Evolutionary conservation across 495 filamentous ascomycete genomes (phyloP).

Genomic region (Choiromyces venosus): DNA sequence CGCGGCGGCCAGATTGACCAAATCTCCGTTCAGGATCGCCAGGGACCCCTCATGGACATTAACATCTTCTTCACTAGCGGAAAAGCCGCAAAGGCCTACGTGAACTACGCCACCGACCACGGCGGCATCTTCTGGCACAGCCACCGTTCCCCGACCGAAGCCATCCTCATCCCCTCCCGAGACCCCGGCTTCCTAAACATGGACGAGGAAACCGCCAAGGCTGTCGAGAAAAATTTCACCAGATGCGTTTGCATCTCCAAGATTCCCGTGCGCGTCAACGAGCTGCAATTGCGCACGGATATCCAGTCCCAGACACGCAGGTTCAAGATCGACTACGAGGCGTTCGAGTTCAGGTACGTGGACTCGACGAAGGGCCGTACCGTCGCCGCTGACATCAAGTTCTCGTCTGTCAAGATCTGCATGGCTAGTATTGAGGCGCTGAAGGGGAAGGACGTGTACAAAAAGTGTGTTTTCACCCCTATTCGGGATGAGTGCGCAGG

Average conservation of each 20-base stretch:
- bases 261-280: neutral
- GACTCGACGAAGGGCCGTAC: neutral
- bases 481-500: constrained; percentile 1
- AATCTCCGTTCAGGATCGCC: neutral
- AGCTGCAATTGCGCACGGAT: neutral
- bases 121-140: constrained; percentile 16
- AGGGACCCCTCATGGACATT: constrained; percentile 1
- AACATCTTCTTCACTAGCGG: constrained; percentile 5
- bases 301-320: neutral
- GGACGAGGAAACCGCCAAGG: neutral
- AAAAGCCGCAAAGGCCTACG: neutral
- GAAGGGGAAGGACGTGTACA: neutral
- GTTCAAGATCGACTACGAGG: neutral
- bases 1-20: constrained; percentile 15
- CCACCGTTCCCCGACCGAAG: neutral
- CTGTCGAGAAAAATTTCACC: neutral
- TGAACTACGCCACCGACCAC: constrained; percentile 8
- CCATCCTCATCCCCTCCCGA: neutral
- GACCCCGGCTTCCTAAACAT: neutral
- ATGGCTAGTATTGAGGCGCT: neutral
- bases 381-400: neutral
- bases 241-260: neutral
- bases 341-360: neutral
- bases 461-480: neutral
- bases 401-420: neutral